phyloP scores from a whole-genome alignment of 768 basidiomycete species.

The Sarcomyxa edulis region DNA sequence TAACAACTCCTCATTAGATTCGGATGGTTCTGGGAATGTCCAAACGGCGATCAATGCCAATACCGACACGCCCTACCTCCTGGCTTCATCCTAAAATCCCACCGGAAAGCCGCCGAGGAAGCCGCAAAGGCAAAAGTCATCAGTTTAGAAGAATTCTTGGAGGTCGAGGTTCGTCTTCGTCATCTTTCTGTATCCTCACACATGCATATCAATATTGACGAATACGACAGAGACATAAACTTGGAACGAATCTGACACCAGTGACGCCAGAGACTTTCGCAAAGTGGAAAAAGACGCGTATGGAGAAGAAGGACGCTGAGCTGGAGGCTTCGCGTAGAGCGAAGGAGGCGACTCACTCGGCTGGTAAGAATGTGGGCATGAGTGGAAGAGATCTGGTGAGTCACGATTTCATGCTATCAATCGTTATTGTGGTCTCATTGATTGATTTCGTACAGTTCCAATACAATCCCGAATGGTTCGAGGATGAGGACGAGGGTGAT shows the following conservation, averaged over 20 bases:
- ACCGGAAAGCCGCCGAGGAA: conserved; percentile 87
- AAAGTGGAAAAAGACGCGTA: conserved; percentile 89
- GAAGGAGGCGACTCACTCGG: conserved; percentile 75
- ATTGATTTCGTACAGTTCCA: conserved; percentile 57
- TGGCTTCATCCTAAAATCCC: conserved; percentile 92
- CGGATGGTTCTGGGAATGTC: conserved; percentile 97
- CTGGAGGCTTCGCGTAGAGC: conserved; percentile 73
- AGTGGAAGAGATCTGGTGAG: conserved; percentile 90
- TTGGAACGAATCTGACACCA: conserved; percentile 85
- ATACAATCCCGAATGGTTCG: conserved; percentile 94
- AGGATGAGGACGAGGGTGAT: conserved; percentile 60
- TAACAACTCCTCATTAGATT: conserved; percentile 36
- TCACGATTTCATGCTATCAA: conserved; percentile 11
- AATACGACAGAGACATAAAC: conserved; percentile 94
- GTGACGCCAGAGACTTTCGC: conserved; percentile 91
- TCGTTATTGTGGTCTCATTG: conserved; percentile 1
- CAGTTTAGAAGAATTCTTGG: conserved; percentile 93
- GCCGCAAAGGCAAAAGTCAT: conserved; percentile 87
- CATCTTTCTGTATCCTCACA: conserved; percentile 1
- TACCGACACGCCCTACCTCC: conserved; percentile 95
- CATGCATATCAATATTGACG: neutral
- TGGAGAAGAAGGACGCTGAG: conserved; percentile 95
- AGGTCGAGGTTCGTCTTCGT: conserved; percentile 73
- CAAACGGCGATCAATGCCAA: conserved; percentile 83
- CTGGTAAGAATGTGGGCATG: conserved; percentile 92